Evolutionary conservation across 257 asterid genomes (phyloP).

Genomic region (Primulina huaijiensis): DNA sequence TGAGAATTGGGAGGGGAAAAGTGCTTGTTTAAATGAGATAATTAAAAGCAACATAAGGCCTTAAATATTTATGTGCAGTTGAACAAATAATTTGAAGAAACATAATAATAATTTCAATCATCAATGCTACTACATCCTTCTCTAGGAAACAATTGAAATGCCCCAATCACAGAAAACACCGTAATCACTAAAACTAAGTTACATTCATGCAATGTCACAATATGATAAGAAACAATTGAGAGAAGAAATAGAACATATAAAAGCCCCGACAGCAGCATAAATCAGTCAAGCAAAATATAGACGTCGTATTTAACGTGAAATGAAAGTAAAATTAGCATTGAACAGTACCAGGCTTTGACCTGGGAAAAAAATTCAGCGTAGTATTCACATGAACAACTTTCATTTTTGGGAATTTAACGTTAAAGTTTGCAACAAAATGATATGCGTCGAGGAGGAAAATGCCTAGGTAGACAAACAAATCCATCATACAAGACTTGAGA

Average conservation of each 20-base stretch:
- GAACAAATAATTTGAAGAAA: neutral
- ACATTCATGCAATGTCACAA: constrained; percentile 9
- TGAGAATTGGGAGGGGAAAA: constrained; percentile 34
- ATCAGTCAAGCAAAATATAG: neutral
- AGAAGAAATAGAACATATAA: constrained; percentile 6
- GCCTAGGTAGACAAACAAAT: neutral
- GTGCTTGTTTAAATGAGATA: constrained; percentile 9
- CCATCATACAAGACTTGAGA: neutral
- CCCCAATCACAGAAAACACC: constrained; percentile 9
- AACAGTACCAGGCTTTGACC: neutral
- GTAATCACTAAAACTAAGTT: constrained; percentile 13
- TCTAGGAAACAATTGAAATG: constrained; percentile 9
- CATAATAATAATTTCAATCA: constrained; percentile 8
- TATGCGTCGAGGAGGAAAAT: no score
- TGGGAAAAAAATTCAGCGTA: neutral
- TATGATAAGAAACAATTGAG: constrained; percentile 10
- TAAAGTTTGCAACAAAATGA: neutral
- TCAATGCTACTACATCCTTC: constrained; percentile 11
- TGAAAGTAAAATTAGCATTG: neutral
- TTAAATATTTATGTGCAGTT: constrained; percentile 11
- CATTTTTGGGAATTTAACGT: neutral
- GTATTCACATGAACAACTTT: neutral
- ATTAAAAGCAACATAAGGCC: constrained; percentile 1
- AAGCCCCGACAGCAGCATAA: neutral
- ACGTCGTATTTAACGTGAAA: neutral